Evolutionary conservation across 2,329 filamentous ascomycete genomes (phyloP).

Genomic region (Botrytis byssoidea): DNA sequence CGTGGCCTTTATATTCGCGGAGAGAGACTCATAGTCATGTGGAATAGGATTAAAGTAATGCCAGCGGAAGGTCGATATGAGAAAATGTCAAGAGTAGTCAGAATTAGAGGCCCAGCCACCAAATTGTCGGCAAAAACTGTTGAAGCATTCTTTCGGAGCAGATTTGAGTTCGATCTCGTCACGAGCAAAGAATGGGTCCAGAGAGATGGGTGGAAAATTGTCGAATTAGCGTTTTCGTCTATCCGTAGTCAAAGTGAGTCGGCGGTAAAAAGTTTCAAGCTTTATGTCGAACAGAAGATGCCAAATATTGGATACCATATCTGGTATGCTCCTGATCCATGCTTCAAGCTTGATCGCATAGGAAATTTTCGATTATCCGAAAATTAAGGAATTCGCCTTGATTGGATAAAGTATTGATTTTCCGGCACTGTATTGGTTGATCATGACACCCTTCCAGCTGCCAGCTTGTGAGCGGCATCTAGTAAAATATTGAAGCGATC

Average conservation of each 20-base stretch:
- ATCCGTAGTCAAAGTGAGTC: constrained; percentile 24
- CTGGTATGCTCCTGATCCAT: constrained; percentile 27
- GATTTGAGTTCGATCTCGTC: constrained; percentile 21
- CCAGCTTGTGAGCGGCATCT: background rate
- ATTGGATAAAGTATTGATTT: background rate
- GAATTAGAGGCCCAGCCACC: constrained; percentile 8
- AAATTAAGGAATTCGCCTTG: background rate
- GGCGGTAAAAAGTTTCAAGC: constrained; percentile 12
- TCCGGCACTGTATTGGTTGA: background rate
- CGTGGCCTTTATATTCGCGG: constrained; percentile 6
- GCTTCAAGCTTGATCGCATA: background rate
- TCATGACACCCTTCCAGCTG: background rate
- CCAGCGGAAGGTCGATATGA: constrained; percentile 5
- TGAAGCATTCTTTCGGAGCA: constrained; percentile 1
- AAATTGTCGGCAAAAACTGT: background rate
- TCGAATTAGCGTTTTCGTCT: constrained; percentile 22
- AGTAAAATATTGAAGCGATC: background rate
- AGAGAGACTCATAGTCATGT: background rate
- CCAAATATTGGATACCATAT: constrained; percentile 5
- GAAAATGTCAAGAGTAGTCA: constrained; percentile 18
- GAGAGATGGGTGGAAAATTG: background rate
- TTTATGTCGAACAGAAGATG: background rate
- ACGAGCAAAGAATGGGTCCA: constrained; percentile 1
- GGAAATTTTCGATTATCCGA: background rate
- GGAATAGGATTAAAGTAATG: constrained; percentile 17